phyloP scores from a whole-genome alignment of 108 stramenopile species.

The Skeletonema tropicum region DNA sequence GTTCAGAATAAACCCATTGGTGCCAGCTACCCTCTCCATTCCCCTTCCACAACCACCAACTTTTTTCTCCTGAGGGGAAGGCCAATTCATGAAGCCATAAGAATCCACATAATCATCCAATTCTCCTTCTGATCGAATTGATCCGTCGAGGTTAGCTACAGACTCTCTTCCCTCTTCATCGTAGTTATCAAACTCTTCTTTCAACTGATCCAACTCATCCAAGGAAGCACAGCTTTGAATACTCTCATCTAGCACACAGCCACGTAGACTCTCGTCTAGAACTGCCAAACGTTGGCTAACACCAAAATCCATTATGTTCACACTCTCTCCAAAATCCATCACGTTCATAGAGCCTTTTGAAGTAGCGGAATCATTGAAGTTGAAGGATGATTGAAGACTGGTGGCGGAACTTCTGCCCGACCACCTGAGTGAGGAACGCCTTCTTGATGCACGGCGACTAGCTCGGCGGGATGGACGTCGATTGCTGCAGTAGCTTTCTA shows the following conservation, averaged over 20 bases:
- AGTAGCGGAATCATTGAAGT: too few relatives aligned
- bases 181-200: neutral
- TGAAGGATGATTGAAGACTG: neutral
- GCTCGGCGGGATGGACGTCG: neutral
- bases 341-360: too few relatives aligned
- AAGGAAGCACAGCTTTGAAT: neutral
- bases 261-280: too few relatives aligned
- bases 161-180: neutral
- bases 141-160: neutral
- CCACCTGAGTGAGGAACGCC: neutral
- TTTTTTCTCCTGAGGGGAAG: too few relatives aligned
- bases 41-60: too few relatives aligned
- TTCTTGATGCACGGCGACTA: neutral
- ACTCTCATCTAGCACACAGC: neutral
- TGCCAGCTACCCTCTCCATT: too few relatives aligned
- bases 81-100: neutral
- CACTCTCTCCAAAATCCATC: neutral
- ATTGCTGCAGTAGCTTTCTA: neutral
- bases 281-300: neutral
- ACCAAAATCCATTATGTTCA: neutral
- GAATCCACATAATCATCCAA: neutral
- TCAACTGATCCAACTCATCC: neutral
- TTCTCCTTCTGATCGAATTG: neutral
- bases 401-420: neutral
- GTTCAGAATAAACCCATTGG: too few relatives aligned